These are phyloP conservation scores for Rheum nobile DNA, from an alignment of 148 eudicot genomes.

Conservation along the genomic window DNA sequence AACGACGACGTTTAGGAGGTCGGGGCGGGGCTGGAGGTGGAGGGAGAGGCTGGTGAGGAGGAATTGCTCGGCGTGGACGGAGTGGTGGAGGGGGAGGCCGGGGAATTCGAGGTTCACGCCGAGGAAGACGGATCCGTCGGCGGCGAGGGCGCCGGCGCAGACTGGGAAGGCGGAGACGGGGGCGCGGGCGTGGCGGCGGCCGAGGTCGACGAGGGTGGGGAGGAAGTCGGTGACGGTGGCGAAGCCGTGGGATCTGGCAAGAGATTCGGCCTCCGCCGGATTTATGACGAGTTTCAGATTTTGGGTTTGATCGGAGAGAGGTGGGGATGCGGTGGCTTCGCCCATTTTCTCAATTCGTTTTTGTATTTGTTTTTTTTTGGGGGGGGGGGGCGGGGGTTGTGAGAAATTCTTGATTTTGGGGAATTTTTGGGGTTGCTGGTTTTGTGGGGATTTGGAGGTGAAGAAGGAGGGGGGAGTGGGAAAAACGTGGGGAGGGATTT, in stretches of 20 bases:
- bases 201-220: slow-evolving; percentile 42
- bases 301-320: background rate
- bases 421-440: too few species aligned
- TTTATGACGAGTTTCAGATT: slow-evolving; percentile 32
- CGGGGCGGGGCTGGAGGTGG: slow-evolving; percentile 26
- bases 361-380: too few species aligned
- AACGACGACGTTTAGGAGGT: slow-evolving; percentile 44
- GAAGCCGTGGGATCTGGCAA: slow-evolving; percentile 33
- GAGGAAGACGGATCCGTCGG: slow-evolving; percentile 74
- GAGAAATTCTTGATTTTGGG: too few species aligned
- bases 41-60: slow-evolving; percentile 47
- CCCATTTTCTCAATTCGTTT: background rate
- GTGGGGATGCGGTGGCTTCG: background rate
- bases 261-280: slow-evolving; percentile 42
- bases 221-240: slow-evolving; percentile 45
- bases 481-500: background rate
- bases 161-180: slow-evolving; percentile 66
- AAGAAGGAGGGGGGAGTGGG: background rate
- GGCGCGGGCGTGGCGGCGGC: slow-evolving; percentile 43
- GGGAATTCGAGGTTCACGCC: slow-evolving; percentile 87
- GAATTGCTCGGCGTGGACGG: slow-evolving; percentile 91
- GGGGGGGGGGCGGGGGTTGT: too few species aligned
- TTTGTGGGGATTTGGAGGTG: background rate
- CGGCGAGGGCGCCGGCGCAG: slow-evolving; percentile 54
- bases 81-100: slow-evolving; percentile 65